Percentiles rank a stretch among this genome's conserved stretches.
Conservation (phyloP, 371 early-diverging fungal genomes). For the Mycotypha africana region DNA sequence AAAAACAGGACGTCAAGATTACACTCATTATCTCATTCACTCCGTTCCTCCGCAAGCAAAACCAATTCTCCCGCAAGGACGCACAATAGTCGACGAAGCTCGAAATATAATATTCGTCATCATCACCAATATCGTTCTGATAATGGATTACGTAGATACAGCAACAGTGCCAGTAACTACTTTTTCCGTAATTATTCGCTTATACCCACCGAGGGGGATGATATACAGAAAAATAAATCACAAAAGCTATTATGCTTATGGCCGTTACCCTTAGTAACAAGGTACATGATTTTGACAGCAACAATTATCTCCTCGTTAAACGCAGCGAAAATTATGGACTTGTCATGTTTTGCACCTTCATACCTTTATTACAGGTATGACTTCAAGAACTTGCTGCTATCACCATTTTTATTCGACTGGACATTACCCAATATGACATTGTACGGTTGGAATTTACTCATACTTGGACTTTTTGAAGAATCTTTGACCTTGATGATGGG, state of each 20-base stretch:
- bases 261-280: conserved; percentile 47
- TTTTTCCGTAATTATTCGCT: neutral
- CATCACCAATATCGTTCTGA: neutral
- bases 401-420: conserved; percentile 41
- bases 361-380: conserved; percentile 40
- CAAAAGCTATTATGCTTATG: conserved; percentile 42
- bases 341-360: conserved; percentile 43
- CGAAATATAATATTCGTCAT: conserved; percentile 23
- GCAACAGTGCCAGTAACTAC: conserved; percentile 2
- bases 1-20: too few relatives aligned
- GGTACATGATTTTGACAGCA: conserved; percentile 38
- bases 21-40: too few relatives aligned
- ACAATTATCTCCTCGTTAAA: conserved; percentile 30
- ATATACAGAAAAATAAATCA: conserved; percentile 22
- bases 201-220: too few relatives aligned
- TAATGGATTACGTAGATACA: conserved; percentile 7
- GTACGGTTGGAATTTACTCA: conserved; percentile 43
- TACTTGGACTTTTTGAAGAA: conserved; percentile 46
- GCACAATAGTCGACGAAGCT: conserved; percentile 22
- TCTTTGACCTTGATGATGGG: conserved; percentile 42
- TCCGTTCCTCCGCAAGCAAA: too few relatives aligned
- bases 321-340: conserved; percentile 13
- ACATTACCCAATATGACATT: conserved; percentile 26
- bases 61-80: too few relatives aligned
- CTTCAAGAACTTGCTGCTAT: conserved; percentile 27